Percentiles rank a stretch among this genome's conserved stretches.
These are phyloP conservation scores for Myxozyma geophila DNA, from an alignment of 805 yeast genomes.

Conservation along the genomic window DNA sequence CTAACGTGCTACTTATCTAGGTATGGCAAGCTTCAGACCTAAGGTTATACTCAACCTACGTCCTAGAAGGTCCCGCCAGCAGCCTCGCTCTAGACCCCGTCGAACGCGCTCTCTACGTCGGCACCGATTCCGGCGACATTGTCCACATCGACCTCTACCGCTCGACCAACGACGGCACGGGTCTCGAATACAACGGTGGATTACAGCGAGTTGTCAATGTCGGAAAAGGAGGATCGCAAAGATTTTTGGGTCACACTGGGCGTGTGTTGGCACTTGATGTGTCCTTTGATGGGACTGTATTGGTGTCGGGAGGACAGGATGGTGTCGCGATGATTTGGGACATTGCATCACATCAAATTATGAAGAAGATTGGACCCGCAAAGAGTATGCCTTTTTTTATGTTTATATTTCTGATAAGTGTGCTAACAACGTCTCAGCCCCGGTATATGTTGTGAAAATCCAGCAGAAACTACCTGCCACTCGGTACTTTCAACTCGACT, in stretches of 20 bases:
- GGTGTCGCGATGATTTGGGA: constrained; percentile 76
- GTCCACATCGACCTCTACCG: constrained; percentile 58
- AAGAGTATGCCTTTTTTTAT: constrained; percentile 34
- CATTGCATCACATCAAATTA: constrained; percentile 47
- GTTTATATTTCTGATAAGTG: neutral
- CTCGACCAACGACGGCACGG: constrained; percentile 46
- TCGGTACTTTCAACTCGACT: constrained; percentile 18
- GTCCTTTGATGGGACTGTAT: constrained; percentile 73
- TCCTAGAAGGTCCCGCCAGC: constrained; percentile 62
- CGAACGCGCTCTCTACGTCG: constrained; percentile 73
- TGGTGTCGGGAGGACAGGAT: constrained; percentile 73
- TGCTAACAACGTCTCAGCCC: constrained; percentile 7
- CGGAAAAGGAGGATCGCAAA: constrained; percentile 23
- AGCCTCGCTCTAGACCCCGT: constrained; percentile 76
- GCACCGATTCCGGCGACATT: constrained; percentile 47
- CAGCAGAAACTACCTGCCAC: constrained; percentile 16
- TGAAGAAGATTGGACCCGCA: constrained; percentile 39
- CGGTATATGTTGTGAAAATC: constrained; percentile 19
- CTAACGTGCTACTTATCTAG: constrained; percentile 49
- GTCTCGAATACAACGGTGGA: constrained; percentile 66
- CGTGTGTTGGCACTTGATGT: constrained; percentile 59
- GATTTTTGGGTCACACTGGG: constrained; percentile 39
- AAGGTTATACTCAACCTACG: constrained; percentile 67
- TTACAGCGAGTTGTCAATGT: constrained; percentile 55
- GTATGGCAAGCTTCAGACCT: constrained; percentile 61